A percentile compares a stretch with the other conserved stretches of the same genome.
Conservation (phyloP, 768 basidiomycete species). For the Russula vinacea region DNA sequence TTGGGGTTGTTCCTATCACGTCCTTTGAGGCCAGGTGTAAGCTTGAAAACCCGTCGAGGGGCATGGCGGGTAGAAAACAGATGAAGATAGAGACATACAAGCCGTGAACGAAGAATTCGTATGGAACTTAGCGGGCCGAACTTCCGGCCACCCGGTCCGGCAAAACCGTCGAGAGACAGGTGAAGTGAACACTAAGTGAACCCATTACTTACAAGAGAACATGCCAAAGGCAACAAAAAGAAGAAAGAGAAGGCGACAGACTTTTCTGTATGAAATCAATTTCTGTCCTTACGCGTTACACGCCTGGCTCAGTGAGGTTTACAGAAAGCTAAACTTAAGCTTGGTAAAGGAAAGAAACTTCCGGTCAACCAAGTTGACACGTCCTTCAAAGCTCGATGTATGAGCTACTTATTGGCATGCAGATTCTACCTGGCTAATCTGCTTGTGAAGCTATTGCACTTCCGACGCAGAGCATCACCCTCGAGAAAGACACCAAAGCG, state of each 20-base stretch:
- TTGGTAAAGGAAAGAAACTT: slow-evolving; percentile 87
- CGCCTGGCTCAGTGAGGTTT: not conserved
- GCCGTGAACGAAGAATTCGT: not conserved
- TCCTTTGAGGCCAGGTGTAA: not conserved
- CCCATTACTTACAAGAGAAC: not conserved
- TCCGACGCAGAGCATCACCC: slow-evolving; percentile 75
- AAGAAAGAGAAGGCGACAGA: slow-evolving; percentile 85
- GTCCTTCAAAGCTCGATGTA: slow-evolving; percentile 92
- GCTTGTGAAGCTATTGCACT: slow-evolving; percentile 71
- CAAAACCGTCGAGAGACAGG: not conserved
- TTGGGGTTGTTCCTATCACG: not conserved
- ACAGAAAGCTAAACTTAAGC: slow-evolving; percentile 94
- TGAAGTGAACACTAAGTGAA: slow-evolving; percentile 1
- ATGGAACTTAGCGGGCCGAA: slow-evolving; percentile 4
- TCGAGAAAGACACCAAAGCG: slow-evolving; percentile 50
- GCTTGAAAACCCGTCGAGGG: not conserved
- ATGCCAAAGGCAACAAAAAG: slow-evolving; percentile 90
- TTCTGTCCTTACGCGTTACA: slow-evolving; percentile 2
- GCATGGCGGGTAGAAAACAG: slow-evolving; percentile 12
- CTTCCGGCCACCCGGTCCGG: not conserved
- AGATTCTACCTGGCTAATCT: not conserved
- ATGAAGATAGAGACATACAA: not conserved
- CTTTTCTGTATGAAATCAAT: slow-evolving; percentile 56
- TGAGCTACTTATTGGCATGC: slow-evolving; percentile 18
- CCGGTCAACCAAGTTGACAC: slow-evolving; percentile 89